These are phyloP conservation scores for Leccinum broughii DNA, from an alignment of 768 basidiomycete species.

Conservation along the genomic window DNA sequence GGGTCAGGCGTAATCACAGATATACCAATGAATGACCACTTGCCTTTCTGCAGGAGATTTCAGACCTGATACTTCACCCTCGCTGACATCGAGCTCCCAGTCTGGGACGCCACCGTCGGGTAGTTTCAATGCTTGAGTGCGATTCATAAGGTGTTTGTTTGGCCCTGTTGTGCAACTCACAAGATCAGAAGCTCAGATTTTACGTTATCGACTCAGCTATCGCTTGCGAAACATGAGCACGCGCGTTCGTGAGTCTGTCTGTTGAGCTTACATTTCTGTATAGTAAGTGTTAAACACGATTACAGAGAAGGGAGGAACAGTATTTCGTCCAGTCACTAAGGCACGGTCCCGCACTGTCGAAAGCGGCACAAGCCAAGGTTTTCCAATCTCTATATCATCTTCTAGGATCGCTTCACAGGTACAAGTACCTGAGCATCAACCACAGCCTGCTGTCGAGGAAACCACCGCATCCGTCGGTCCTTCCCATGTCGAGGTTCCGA, in stretches of 20 bases:
- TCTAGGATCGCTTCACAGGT: constrained; percentile 8
- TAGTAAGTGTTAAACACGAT: neutral
- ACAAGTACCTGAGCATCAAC: constrained; percentile 5
- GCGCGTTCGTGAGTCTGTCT: constrained; percentile 58
- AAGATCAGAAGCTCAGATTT: neutral
- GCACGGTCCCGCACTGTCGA: constrained; percentile 46
- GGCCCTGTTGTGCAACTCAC: constrained; percentile 17
- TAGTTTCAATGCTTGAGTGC: constrained; percentile 36
- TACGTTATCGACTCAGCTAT: neutral
- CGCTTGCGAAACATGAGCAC: constrained; percentile 37
- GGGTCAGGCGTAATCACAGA: constrained; percentile 9
- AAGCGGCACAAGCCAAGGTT: constrained; percentile 14
- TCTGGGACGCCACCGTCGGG: constrained; percentile 58
- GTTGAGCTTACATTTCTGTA: constrained; percentile 1
- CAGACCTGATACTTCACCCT: constrained; percentile 41
- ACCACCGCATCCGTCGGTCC: neutral
- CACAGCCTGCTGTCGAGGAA: constrained; percentile 3
- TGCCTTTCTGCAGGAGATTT: constrained; percentile 62
- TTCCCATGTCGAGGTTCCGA: constrained; percentile 22
- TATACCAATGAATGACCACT: neutral
- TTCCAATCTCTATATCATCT: constrained; percentile 23
- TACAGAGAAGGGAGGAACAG: constrained; percentile 67
- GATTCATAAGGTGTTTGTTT: constrained; percentile 31
- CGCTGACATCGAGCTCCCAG: constrained; percentile 57
- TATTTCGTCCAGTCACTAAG: constrained; percentile 70